These are phyloP conservation scores for Anisogramma anomala DNA, from an alignment of 2,329 filamentous ascomycete genomes.

Conservation along the genomic window DNA sequence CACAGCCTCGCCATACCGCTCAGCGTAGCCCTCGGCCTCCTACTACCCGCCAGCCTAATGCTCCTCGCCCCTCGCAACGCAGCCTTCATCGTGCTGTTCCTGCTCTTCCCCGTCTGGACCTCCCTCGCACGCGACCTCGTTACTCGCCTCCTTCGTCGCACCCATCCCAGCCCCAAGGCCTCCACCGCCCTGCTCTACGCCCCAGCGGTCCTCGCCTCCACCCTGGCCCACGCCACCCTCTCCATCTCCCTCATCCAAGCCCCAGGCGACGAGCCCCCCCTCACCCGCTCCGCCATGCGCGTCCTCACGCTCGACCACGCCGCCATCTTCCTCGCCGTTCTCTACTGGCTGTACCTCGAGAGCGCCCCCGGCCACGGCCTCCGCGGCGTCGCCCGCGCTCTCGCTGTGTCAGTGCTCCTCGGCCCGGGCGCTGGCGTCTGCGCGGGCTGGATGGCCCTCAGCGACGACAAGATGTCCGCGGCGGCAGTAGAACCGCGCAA, in stretches of 20 bases:
- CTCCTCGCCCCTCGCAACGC: neutral
- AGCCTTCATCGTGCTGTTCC: neutral
- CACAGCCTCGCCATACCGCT: neutral
- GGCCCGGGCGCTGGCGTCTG: conserved; percentile 29
- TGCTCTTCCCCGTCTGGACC: conserved; percentile 1
- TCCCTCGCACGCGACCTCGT: neutral
- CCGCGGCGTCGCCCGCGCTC: conserved; percentile 14
- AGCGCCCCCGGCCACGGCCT: conserved; percentile 31
- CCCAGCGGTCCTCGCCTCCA: neutral
- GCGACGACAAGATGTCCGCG: neutral
- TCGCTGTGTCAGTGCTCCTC: conserved; percentile 20
- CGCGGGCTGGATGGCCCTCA: conserved; percentile 22
- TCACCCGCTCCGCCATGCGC: conserved; percentile 35
- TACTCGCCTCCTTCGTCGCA: neutral
- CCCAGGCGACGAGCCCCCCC: conserved; percentile 30
- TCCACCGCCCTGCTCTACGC: neutral
- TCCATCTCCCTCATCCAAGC: neutral
- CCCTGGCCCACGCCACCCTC: neutral
- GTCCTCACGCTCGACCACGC: conserved; percentile 37
- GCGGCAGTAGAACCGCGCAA: too few species aligned
- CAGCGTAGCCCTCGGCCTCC: neutral
- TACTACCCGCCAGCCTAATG: neutral
- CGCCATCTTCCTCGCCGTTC: conserved; percentile 34
- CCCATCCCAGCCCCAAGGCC: neutral
- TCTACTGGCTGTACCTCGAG: conserved; percentile 44